Base-by-base conservation (phyloP, 2,329 filamentous ascomycete genomes). In the Penicillium nordicum region DNA sequence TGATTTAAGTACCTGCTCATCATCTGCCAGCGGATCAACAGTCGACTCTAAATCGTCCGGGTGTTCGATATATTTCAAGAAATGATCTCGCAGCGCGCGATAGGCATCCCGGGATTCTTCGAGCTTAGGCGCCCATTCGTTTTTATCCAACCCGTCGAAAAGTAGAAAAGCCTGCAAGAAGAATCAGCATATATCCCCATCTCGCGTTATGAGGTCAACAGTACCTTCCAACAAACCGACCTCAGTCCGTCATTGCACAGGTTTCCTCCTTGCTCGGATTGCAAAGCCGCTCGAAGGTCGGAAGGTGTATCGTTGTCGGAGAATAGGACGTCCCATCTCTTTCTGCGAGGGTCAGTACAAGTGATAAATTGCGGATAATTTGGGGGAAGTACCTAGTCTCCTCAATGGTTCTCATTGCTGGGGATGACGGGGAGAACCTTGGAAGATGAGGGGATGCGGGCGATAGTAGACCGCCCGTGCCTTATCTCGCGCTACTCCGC, bases 191-290 rank as follows among this genome's bases (percentile, higher is more conserved):
- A 55, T 67, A 57, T 47, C 42, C 55, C 44, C 57, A 43, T 6
- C 8, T 38, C 27, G 25, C 44, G 34, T 49, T 50, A 23, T 41
- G 27, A 53, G 55, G 34, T 14, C 41, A 50, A 59, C 66, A 69
- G 45, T 44, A 88, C 89, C 84, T 96, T 97, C 93, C 93, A 97
- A 74, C 89, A 96, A 37, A 95, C 82, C 3, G 93, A 97, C 54
- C 92, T 86, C 62, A 92, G 84, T 14, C 90, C 91, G 45, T 85
- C 79, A 51, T 86, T 76, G 70, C 88, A 91, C 47, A 87, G 85
- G 66, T 82, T 88, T 16, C 81, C 72, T 18, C 82, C 70, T 56
- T 74, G 82, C 65, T 85, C 82, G 61, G 82, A 76, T 71, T 81
- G 84, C 50, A 90, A 81, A n/a, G 85, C 84, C 61, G 79, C 79